These are phyloP conservation scores for Wickerhamomyces alni DNA, from an alignment of 805 yeast genomes.

Conservation along the genomic window DNA sequence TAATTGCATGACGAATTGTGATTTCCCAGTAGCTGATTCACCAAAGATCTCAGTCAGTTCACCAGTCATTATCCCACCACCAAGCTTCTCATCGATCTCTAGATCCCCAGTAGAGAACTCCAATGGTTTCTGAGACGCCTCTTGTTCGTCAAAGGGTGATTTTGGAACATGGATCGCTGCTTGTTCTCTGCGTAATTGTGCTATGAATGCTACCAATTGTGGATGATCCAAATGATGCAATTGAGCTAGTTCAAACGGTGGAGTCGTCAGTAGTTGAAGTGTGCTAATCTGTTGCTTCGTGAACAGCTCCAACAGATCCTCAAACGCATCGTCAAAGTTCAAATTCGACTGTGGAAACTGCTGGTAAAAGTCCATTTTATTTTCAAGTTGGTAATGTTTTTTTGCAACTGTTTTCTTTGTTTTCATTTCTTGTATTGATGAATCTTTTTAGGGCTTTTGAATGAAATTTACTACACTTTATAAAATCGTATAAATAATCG, in stretches of 20 bases:
- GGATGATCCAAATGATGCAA: conserved; percentile 26
- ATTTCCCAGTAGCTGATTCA: conserved; percentile 80
- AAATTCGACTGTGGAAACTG: conserved; percentile 31
- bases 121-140: neutral
- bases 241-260: conserved; percentile 28
- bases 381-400: neutral
- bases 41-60: conserved; percentile 75
- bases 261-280: conserved; percentile 35
- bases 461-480: too few species aligned
- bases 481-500: neutral
- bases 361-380: conserved; percentile 35
- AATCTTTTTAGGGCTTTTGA: too few species aligned
- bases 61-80: conserved; percentile 53
- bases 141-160: conserved; percentile 3
- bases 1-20: conserved; percentile 69
- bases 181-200: conserved; percentile 12
- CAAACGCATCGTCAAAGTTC: conserved; percentile 28
- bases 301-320: conserved; percentile 24
- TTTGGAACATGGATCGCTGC: conserved; percentile 6
- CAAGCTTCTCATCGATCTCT: conserved; percentile 40
- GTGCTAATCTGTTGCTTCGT: conserved; percentile 28
- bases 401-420: neutral
- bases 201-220: conserved; percentile 24
- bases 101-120: conserved; percentile 49
- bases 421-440: neutral